phyloP scores from a whole-genome alignment of 768 basidiomycete species.

The Mycena amicta region DNA sequence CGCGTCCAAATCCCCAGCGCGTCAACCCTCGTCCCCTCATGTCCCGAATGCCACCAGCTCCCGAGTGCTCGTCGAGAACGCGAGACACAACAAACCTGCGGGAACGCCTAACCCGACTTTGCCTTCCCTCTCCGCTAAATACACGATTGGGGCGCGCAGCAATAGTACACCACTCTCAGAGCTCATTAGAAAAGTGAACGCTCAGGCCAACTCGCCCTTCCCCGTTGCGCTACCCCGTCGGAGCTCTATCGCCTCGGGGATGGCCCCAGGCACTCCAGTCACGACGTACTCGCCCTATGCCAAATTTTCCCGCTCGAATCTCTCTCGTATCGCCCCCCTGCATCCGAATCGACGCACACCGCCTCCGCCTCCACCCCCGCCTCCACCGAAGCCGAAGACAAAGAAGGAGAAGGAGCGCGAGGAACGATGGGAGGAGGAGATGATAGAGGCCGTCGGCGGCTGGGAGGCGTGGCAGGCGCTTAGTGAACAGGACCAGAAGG shows the following conservation, averaged over 20 bases:
- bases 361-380: conserved; percentile 70
- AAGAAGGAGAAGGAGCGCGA: conserved; percentile 78
- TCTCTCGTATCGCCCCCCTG: conserved; percentile 74
- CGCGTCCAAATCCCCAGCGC: neutral
- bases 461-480: conserved; percentile 57
- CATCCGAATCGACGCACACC: conserved; percentile 75
- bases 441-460: conserved; percentile 73
- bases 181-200: conserved; percentile 72
- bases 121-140: conserved; percentile 31
- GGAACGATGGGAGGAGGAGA: conserved; percentile 80
- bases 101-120: conserved; percentile 20
- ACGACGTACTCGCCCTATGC: conserved; percentile 63
- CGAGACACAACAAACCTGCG: neutral
- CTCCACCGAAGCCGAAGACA: conserved; percentile 73
- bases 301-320: conserved; percentile 62
- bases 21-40: neutral
- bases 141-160: conserved; percentile 51
- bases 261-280: conserved; percentile 19
- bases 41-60: conserved; percentile 7
- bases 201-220: conserved; percentile 66
- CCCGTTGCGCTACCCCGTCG: conserved; percentile 27
- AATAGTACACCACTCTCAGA: conserved; percentile 72
- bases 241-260: conserved; percentile 19
- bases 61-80: conserved; percentile 11
- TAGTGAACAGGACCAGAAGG: conserved; percentile 52